Evolutionary conservation across 805 yeast species (phyloP).

Genomic region (Wickerhamiella alocasiicola): DNA sequence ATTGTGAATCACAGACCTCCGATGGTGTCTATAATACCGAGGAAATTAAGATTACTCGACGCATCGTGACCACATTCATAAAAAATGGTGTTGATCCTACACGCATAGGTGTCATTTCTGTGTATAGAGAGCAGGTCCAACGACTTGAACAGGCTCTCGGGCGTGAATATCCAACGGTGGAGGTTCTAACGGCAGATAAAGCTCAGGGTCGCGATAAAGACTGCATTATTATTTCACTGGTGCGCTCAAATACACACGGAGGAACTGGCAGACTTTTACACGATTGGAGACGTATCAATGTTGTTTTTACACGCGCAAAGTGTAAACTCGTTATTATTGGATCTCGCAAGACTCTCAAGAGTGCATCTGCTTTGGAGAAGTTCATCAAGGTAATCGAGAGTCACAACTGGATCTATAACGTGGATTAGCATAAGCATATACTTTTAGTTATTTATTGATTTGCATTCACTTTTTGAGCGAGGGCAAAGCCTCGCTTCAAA

Average conservation of each 20-base stretch:
- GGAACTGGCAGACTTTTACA: conserved; percentile 65
- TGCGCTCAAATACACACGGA: conserved; percentile 56
- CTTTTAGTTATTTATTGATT: neutral
- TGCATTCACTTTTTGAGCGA: neutral
- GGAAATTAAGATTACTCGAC: conserved; percentile 56
- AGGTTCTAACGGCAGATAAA: conserved; percentile 84
- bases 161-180: conserved; percentile 31
- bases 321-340: conserved; percentile 77
- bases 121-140: conserved; percentile 69
- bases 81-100: conserved; percentile 36
- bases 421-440: neutral
- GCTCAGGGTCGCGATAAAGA: conserved; percentile 95
- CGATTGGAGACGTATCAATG: conserved; percentile 90
- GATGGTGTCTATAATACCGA: conserved; percentile 61
- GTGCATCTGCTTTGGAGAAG: conserved; percentile 39
- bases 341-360: conserved; percentile 48
- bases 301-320: conserved; percentile 84
- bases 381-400: conserved; percentile 46
- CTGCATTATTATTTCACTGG: conserved; percentile 79
- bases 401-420: conserved; percentile 50
- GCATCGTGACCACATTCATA: conserved; percentile 36
- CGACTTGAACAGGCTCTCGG: conserved; percentile 30
- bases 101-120: conserved; percentile 76
- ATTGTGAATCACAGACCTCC: conserved; percentile 33
- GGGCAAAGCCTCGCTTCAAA: no score